Conservation (phyloP, 257 asterid species). For the Plantago major region DNA sequence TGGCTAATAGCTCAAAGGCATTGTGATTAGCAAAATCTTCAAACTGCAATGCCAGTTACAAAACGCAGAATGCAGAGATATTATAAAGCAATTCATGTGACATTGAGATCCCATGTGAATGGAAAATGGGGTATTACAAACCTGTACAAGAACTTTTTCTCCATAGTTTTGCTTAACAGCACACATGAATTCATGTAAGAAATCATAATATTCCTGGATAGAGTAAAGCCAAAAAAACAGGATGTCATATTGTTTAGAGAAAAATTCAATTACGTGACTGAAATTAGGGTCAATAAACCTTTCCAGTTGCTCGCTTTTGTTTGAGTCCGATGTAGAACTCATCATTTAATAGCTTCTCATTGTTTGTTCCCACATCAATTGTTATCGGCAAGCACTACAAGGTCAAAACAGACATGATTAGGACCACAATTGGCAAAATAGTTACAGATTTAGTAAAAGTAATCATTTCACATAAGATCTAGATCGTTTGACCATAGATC, state of each 20-base stretch:
- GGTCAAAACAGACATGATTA: conserved; percentile 13
- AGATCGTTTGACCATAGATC: too few relatives aligned
- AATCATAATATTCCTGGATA: conserved; percentile 74
- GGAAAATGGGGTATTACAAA: conserved; percentile 19
- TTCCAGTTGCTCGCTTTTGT: conserved; percentile 78
- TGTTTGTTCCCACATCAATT: conserved; percentile 92
- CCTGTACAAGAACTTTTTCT: conserved; percentile 94
- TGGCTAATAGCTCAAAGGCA: conserved; percentile 89
- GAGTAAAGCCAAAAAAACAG: conserved; percentile 8
- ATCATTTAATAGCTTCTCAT: conserved; percentile 63
- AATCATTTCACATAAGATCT: background rate
- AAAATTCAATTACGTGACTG: background rate
- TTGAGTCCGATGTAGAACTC: conserved; percentile 92
- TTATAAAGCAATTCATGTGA: conserved; percentile 8
- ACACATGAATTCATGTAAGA: conserved; percentile 80
- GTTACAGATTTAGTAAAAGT: background rate
- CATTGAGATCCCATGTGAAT: background rate
- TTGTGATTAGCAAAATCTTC: conserved; percentile 98
- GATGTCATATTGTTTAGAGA: background rate
- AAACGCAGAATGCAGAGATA: conserved; percentile 14
- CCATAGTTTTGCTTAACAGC: conserved; percentile 95
- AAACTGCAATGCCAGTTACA: conserved; percentile 39
- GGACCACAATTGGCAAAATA: conserved; percentile 5
- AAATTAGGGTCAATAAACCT: conserved; percentile 37
- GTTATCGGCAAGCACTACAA: conserved; percentile 83